Evolutionary conservation across 805 yeast genomes (phyloP).

Genomic region (Pichia cabralensis): DNA sequence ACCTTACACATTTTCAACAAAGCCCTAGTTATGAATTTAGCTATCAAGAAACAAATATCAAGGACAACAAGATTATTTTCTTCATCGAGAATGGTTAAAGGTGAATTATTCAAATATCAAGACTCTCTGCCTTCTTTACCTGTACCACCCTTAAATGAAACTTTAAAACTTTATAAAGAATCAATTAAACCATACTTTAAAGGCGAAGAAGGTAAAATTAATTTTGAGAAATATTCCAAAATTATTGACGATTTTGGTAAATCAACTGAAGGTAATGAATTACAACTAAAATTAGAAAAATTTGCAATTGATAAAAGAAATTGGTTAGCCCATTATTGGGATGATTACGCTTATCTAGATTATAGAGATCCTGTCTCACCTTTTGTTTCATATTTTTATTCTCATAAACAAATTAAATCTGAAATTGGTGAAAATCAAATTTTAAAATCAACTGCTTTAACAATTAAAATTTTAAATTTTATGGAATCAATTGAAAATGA

Average conservation of each 20-base stretch:
- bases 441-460: conserved; percentile 66
- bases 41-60: too few species aligned
- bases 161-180: conserved; percentile 58
- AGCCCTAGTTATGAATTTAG: too few species aligned
- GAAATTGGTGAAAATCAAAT: conserved; percentile 52
- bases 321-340: conserved; percentile 93
- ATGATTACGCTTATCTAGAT: conserved; percentile 80
- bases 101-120: conserved; percentile 66
- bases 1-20: too few species aligned
- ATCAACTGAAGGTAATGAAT: conserved; percentile 49
- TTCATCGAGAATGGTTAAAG: conserved; percentile 36
- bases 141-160: conserved; percentile 69
- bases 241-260: conserved; percentile 56
- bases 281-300: conserved; percentile 56
- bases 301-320: conserved; percentile 55
- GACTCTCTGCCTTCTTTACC: conserved; percentile 72
- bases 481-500: conserved; percentile 57
- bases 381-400: conserved; percentile 81
- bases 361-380: conserved; percentile 95
- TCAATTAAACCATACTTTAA: conserved; percentile 63
- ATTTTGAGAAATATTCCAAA: conserved; percentile 33
- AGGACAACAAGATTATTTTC: too few species aligned
- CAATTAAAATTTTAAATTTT: conserved; percentile 59
- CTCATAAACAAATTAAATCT: conserved; percentile 61
- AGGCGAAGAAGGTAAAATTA: conserved; percentile 34